phyloP scores from a whole-genome alignment of 179 eudicot genomes.

The Patellifolia procumbens region DNA sequence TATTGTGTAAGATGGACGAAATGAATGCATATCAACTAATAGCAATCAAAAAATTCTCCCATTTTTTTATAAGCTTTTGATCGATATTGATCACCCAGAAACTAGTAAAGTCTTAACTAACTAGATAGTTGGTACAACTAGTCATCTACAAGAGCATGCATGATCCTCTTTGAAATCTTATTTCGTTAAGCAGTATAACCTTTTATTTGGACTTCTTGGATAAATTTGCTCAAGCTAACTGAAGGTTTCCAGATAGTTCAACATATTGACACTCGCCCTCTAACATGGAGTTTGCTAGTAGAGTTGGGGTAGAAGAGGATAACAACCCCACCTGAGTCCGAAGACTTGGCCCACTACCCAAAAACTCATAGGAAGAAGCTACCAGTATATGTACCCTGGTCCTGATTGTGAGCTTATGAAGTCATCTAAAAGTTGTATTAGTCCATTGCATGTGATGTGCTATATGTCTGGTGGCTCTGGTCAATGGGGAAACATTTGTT shows the following conservation, averaged over 20 bases:
- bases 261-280: neutral
- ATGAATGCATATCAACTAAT: neutral
- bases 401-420: neutral
- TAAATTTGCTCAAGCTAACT: neutral
- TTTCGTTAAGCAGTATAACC: neutral
- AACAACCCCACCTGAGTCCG: neutral
- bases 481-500: neutral
- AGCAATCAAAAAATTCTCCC: neutral
- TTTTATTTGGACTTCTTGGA: neutral
- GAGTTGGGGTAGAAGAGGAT: neutral
- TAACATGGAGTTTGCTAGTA: neutral
- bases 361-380: neutral
- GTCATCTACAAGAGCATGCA: neutral
- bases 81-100: neutral
- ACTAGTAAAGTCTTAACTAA: neutral
- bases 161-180: neutral
- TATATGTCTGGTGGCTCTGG: neutral
- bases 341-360: neutral
- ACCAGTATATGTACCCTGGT: neutral
- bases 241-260: neutral
- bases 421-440: neutral
- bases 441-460: neutral
- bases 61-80: neutral
- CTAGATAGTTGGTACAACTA: neutral
- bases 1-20: neutral